Base-by-base conservation (phyloP, 257 asterid species). In the Plectranthus barbatus region DNA sequence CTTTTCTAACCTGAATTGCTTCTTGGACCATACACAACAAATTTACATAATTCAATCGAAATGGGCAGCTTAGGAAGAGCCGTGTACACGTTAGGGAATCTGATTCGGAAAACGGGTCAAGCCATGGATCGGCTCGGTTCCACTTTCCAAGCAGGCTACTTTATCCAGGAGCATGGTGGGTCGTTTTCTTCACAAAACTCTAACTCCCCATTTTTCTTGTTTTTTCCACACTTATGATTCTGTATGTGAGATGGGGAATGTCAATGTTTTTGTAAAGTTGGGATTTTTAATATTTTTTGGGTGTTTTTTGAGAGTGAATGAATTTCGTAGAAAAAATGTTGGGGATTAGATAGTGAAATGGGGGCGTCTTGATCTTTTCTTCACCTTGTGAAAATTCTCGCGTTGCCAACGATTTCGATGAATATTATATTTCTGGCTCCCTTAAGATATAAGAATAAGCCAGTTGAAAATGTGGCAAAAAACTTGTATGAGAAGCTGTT, bases 51-150 rank as follows among this genome's bases (percentile, higher is more conserved):
- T 41, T 63, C 7, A n/a, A 31, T 56, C 67, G 19, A 67, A 72
- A 87, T 90, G 96, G 97, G 97, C 21, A 83, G 48, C 68, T 69
- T 83, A 39, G 96, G 96, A 44, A 79, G 78, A 79, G 95, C 85
- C 36, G 74, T 87, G 1, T 87, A 85, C 78, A 78, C 83, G 29
- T 67, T 90, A 17, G 97, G 96, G 8, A 57, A 60, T 36, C 80
- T 77, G 86, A 84, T 90, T 77, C 86, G 96, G 8, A 78, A 46
- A 26, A 78, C 89, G 24, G 97, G 97, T 53, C 88, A 85, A 76
- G 84, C 95, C 68, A 65, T 90, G 63, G 95, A 87, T 87, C 93
- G 93, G 26, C 70, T 87, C 19, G 97, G 97, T 37, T 80, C 73
- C 71, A 78, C 66, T 45, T 77, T 83, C 14, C 97, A 90, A 72